phyloP scores from a whole-genome alignment of 176 grass and related monocot species.

The Areca catechu region DNA sequence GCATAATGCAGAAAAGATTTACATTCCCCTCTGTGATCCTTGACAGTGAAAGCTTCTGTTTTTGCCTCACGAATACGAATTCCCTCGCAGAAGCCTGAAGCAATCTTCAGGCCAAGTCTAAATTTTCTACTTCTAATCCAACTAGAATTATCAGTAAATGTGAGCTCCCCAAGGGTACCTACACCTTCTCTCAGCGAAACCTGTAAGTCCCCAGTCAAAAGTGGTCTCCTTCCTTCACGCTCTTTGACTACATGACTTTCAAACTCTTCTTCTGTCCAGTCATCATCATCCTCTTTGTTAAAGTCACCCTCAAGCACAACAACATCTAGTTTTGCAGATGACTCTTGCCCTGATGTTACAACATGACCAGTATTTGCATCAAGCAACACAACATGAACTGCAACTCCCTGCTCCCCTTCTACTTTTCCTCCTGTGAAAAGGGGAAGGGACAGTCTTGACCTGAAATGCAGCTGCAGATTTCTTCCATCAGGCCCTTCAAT shows the following conservation, averaged over 20 bases:
- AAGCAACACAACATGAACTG: slow-evolving; percentile 20
- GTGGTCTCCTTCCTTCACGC: slow-evolving; percentile 14
- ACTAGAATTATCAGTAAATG: slow-evolving; percentile 22
- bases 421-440: slow-evolving; percentile 21
- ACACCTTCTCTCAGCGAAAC: slow-evolving; percentile 16
- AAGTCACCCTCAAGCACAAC: slow-evolving; percentile 20
- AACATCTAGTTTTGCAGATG: slow-evolving; percentile 17
- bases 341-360: slow-evolving; percentile 5
- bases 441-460: background rate
- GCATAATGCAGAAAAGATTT: background rate
- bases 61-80: slow-evolving; percentile 17
- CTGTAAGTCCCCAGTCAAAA: slow-evolving; percentile 16
- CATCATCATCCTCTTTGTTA: slow-evolving; percentile 15
- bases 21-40: slow-evolving; percentile 25
- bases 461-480: slow-evolving; percentile 17
- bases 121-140: slow-evolving; percentile 22
- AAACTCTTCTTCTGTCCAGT: slow-evolving; percentile 17
- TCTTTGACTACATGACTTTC: slow-evolving; percentile 19
- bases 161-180: slow-evolving; percentile 13
- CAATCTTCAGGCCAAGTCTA: slow-evolving; percentile 19
- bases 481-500: slow-evolving; percentile 20
- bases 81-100: slow-evolving; percentile 6
- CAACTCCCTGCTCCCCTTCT: slow-evolving; percentile 18
- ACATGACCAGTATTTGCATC: slow-evolving; percentile 16
- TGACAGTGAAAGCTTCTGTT: slow-evolving; percentile 16